These are phyloP conservation scores for Leccinum olivaceopallidum DNA, from an alignment of 768 basidiomycete species.

Conservation along the genomic window DNA sequence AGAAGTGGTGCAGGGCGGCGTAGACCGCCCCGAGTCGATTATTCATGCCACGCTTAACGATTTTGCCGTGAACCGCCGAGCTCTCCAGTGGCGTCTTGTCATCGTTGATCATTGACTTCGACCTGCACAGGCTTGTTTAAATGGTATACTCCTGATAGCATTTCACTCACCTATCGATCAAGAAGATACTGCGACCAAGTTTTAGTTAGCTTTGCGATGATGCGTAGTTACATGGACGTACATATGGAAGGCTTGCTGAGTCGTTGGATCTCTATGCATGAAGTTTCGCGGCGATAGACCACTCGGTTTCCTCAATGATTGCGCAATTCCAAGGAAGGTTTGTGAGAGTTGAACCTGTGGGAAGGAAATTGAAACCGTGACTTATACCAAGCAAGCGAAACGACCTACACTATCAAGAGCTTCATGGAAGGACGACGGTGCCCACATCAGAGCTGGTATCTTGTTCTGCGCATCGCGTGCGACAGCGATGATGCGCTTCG, in stretches of 20 bases:
- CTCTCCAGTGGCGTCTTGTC: constrained; percentile 43
- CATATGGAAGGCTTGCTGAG: constrained; percentile 60
- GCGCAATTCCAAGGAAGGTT: constrained; percentile 56
- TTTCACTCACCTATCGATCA: constrained; percentile 22
- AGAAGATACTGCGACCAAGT: constrained; percentile 12
- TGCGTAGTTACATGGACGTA: constrained; percentile 30
- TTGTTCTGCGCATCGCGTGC: constrained; percentile 47
- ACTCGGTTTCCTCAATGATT: constrained; percentile 52
- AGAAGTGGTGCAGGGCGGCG: constrained; percentile 53
- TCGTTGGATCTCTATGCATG: constrained; percentile 49
- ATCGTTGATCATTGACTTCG: constrained; percentile 45
- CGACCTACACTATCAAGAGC: constrained; percentile 49
- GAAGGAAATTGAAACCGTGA: neutral
- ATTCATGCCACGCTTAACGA: constrained; percentile 16
- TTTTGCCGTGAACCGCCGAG: constrained; percentile 34
- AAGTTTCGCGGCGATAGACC: constrained; percentile 47
- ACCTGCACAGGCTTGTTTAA: constrained; percentile 34
- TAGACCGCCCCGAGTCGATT: constrained; percentile 61
- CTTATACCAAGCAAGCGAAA: neutral
- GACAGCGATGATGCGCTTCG: constrained; percentile 49
- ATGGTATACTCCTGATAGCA: neutral
- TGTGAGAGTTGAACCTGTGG: constrained; percentile 50
- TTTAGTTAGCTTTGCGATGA: neutral
- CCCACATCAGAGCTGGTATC: constrained; percentile 25
- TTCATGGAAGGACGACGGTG: constrained; percentile 47